Conservation (phyloP, 2,329 filamentous ascomycete genomes). For the Tolypocladium guangdongense region DNA sequence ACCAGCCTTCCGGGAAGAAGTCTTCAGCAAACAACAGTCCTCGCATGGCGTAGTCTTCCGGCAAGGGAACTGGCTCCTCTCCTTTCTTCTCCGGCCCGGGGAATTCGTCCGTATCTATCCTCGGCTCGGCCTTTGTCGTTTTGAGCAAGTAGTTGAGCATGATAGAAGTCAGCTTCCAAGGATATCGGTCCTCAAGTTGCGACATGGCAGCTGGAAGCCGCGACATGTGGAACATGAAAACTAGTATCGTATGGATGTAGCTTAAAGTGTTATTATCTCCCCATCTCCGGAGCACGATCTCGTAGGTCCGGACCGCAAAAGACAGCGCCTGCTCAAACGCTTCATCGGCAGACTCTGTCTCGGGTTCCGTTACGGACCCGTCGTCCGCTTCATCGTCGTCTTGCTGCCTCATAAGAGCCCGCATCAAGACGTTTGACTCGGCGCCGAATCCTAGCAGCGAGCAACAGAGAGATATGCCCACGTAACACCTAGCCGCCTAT, state of each 20-base stretch:
- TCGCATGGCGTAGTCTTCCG: constrained; percentile 58
- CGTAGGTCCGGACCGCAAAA: constrained; percentile 33
- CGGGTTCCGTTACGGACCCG: constrained; percentile 11
- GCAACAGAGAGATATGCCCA: constrained; percentile 19
- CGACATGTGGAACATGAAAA: constrained; percentile 41
- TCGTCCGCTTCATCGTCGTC: constrained; percentile 15
- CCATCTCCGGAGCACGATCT: constrained; percentile 36
- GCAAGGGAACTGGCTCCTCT: constrained; percentile 41
- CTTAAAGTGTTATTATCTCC: constrained; percentile 49
- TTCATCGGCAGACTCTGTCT: constrained; percentile 9
- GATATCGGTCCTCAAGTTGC: constrained; percentile 32
- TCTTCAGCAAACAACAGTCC: constrained; percentile 49
- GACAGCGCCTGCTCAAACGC: constrained; percentile 23
- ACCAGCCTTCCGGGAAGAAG: constrained; percentile 50
- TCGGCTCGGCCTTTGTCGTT: constrained; percentile 14
- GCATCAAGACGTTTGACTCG: constrained; percentile 35
- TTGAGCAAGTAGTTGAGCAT: constrained; percentile 17
- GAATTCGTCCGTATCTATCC: constrained; percentile 33
- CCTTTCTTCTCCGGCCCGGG: constrained; percentile 30
- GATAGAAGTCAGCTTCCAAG: constrained; percentile 45
- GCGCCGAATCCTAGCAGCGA: constrained; percentile 22
- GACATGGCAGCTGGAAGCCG: constrained; percentile 29
- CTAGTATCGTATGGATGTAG: constrained; percentile 50
- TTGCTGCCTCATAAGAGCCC: constrained; percentile 19
- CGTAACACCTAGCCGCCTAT: constrained; percentile 15